Evolutionary conservation across 306 rosid species (phyloP), one percentile per base, ranked within the genome.

Genomic region (Potentilla sterilis): DNA sequence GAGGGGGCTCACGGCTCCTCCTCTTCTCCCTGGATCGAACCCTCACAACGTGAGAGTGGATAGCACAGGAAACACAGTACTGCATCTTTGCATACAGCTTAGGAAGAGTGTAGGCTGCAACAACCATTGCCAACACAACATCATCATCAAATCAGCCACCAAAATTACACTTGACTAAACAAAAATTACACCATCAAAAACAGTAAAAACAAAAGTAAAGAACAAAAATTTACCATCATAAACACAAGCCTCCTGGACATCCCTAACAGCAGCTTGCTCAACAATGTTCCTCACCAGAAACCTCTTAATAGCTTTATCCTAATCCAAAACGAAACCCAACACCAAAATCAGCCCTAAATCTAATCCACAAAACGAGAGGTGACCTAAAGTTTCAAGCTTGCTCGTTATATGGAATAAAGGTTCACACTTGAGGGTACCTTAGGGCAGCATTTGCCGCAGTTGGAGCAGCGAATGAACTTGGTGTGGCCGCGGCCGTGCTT

Each of bases 61-160:
- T 95, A 0, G 99, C 99, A 73, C 99, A 95, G 14, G 99, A 92
- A 34, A 95, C 97, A 78, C 99, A 95, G 63, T 95, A 92, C 72
- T 89, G 97, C 97, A 95, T 89, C 91, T 95, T 95, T 6, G 96
- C 99, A 83, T 95, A 95, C 44, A 95, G 88, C 92, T 92, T 95
- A 0, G 99, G 99, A 48, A 95, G 97, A 10, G 92, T 87, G 84
- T 95, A 95, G 8, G 88, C 99, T 95, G 66, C 75, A 81, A 52
- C 46, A 5, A 64, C 24, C 66, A 65, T 10, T 10, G 6, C 68
- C 43, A 52, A 54, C 5, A 49, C 42, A 59, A 58, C 34, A 75
- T 10, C 21, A 61, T 37, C 10, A 35, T 15, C 57, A 35, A n/a
- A 75, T 14, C 40, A 57, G 48, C 9, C 12, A 37, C 9, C 9